Evolutionary conservation across 108 stramenopile genomes (phyloP).

Genomic region (Craspedostauros australis): DNA sequence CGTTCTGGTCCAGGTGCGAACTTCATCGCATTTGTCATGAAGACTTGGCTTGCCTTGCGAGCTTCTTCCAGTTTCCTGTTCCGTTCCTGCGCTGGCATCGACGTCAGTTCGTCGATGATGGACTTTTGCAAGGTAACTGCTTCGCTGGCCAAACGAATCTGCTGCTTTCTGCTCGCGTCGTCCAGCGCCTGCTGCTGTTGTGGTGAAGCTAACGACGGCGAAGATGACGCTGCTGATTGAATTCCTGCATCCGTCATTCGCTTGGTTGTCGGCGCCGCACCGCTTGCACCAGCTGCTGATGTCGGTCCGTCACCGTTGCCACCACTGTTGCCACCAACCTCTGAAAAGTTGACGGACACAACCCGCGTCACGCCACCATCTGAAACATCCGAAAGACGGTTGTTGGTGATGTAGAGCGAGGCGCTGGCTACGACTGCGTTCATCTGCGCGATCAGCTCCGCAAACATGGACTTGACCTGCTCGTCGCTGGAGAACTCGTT

Average conservation of each 20-base stretch:
- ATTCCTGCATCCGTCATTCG: no score
- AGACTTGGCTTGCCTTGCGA: slow-evolving; percentile 6
- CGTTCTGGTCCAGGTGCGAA: slow-evolving; percentile 49
- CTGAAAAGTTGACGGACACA: slow-evolving; percentile 57
- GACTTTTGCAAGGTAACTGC: slow-evolving; percentile 26
- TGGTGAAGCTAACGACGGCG: no score
- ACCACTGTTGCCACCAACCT: slow-evolving; percentile 21
- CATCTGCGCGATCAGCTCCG: slow-evolving; percentile 34
- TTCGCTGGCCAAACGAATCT: slow-evolving; percentile 24
- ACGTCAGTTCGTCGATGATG: slow-evolving; percentile 24
- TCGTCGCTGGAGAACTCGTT: slow-evolving; percentile 17
- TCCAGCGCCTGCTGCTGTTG: slow-evolving; percentile 11
- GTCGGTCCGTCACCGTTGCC: not conserved
- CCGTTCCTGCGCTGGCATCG: slow-evolving; percentile 26
- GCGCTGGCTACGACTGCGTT: slow-evolving; percentile 28
- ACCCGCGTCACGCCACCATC: slow-evolving; percentile 66
- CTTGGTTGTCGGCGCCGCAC: no score
- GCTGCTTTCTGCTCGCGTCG: slow-evolving; percentile 28
- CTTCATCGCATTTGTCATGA: slow-evolving; percentile 30
- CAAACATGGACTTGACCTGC: slow-evolving; percentile 21
- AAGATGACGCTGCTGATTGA: no score
- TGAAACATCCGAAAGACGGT: slow-evolving; percentile 14
- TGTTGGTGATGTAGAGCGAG: not conserved
- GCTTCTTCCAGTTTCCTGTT: slow-evolving; percentile 19
- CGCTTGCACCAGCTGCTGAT: not conserved